phyloP scores from a whole-genome alignment of 2,329 filamentous ascomycete species.

The Trichoderma harzianum region DNA sequence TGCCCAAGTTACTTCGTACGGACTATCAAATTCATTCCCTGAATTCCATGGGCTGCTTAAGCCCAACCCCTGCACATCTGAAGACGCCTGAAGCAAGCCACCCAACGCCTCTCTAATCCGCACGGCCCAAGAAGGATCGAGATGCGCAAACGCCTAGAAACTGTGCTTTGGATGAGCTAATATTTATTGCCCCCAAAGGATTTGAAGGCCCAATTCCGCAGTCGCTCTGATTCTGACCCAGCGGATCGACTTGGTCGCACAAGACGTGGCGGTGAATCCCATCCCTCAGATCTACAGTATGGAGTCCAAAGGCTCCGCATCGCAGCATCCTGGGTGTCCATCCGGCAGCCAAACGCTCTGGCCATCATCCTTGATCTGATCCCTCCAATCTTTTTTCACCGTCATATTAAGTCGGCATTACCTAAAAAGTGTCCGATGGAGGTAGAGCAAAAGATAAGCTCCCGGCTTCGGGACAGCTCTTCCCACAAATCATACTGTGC shows the following conservation, averaged over 20 bases:
- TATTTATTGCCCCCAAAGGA: background rate
- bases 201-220: background rate
- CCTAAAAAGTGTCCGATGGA: background rate
- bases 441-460: background rate
- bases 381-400: background rate
- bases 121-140: background rate
- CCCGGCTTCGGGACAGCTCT: background rate
- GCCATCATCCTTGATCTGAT: background rate
- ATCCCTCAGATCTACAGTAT: background rate
- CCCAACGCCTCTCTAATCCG: background rate
- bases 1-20: no score
- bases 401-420: background rate
- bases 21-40: background rate
- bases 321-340: background rate
- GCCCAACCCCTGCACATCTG: background rate
- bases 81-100: background rate
- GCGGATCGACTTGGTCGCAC: background rate
- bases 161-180: background rate
- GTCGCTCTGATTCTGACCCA: background rate
- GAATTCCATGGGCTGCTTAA: background rate
- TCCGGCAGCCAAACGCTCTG: background rate
- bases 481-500: background rate
- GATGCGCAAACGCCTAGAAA: background rate
- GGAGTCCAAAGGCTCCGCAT: slow-evolving; percentile 3
- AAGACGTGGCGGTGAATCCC: slow-evolving; percentile 9